Conservation (phyloP, 345 rosid species). For the Hibiscus trionum region DNA sequence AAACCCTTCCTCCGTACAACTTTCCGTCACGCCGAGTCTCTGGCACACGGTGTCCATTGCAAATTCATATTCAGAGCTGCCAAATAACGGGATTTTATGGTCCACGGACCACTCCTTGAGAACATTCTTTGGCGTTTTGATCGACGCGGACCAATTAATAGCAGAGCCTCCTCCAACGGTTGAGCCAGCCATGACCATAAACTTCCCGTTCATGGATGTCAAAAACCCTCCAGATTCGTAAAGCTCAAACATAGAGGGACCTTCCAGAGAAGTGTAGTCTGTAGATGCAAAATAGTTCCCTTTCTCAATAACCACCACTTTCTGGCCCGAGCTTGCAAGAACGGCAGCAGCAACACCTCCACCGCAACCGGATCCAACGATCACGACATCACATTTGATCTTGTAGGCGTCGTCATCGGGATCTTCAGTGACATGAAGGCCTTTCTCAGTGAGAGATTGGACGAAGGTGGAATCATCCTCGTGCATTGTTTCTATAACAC, state of each 20-base stretch:
- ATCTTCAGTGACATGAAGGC: constrained; percentile 42
- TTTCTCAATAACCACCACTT: constrained; percentile 56
- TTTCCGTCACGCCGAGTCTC: constrained; percentile 48
- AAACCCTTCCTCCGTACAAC: constrained; percentile 43
- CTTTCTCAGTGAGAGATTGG: constrained; percentile 37
- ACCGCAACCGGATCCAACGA: constrained; percentile 63
- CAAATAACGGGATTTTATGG: constrained; percentile 34
- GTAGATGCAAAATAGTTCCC: constrained; percentile 50
- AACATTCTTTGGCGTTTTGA: constrained; percentile 40
- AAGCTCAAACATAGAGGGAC: constrained; percentile 53
- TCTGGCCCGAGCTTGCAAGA: constrained; percentile 56
- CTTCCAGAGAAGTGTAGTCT: constrained; percentile 53
- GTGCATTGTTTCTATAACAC: constrained; percentile 40
- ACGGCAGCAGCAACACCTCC: constrained; percentile 71
- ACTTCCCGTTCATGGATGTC: constrained; percentile 36
- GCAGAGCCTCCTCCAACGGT: constrained; percentile 68
- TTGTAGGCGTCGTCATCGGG: constrained; percentile 22
- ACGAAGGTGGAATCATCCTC: constrained; percentile 35
- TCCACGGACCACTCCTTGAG: constrained; percentile 49
- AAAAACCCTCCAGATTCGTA: constrained; percentile 37
- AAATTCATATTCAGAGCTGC: constrained; percentile 29
- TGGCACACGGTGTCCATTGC: constrained; percentile 49
- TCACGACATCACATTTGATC: constrained; percentile 55
- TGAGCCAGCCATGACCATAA: constrained; percentile 48
- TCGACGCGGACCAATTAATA: constrained; percentile 56